Conservation (phyloP, 2,329 filamentous ascomycete genomes). For the Ceratocystiopsis sp. region DNA sequence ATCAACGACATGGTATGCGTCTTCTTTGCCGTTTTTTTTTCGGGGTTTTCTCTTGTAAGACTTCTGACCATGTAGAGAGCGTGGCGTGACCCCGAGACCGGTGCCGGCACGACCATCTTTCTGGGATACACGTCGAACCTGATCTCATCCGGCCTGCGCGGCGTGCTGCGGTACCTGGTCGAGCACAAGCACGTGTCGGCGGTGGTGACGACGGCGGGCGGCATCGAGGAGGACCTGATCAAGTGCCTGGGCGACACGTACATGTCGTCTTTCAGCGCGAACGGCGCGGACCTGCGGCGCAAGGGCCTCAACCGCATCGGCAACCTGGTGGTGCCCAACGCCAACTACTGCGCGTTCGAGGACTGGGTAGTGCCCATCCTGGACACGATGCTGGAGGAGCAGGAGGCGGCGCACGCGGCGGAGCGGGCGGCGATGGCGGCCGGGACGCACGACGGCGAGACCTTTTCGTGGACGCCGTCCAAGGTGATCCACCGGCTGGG, state of each 20-base stretch:
- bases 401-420: conserved; percentile 43
- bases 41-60: neutral
- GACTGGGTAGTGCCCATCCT: conserved; percentile 95
- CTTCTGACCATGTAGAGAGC: conserved; percentile 34
- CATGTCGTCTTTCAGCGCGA: conserved; percentile 66
- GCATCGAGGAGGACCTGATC: conserved; percentile 94
- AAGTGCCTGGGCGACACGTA: conserved; percentile 94
- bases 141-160: conserved; percentile 86
- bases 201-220: conserved; percentile 89
- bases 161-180: conserved; percentile 81
- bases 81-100: conserved; percentile 67
- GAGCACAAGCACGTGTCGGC: conserved; percentile 84
- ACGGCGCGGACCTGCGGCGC: conserved; percentile 60
- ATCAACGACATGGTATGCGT: conserved; percentile 76
- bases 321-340: conserved; percentile 88
- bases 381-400: conserved; percentile 85
- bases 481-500: conserved; percentile 82
- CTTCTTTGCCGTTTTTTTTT: no score
- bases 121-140: conserved; percentile 95
- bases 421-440: conserved; percentile 38
- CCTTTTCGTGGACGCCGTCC: conserved; percentile 82
- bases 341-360: conserved; percentile 94
- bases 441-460: conserved; percentile 27
- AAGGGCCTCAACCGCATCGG: conserved; percentile 91
- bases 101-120: conserved; percentile 77